A percentile compares a stretch with the other conserved stretches of the same genome.
Conservation (phyloP, 257 asterid genomes). For the Nicotiana obtusifolia region DNA sequence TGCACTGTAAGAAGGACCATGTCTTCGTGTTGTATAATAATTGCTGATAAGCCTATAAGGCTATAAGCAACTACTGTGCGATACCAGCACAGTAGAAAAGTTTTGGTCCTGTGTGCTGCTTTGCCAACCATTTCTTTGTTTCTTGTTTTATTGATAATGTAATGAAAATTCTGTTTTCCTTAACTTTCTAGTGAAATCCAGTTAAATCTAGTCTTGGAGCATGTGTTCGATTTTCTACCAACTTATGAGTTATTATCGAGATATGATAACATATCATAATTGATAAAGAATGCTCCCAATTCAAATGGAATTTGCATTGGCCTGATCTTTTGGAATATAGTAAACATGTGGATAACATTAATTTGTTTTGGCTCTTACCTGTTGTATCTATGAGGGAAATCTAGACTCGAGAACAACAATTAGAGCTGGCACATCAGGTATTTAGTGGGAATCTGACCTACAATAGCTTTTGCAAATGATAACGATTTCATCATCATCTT, state of each 20-base stretch:
- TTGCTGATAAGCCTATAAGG: background rate
- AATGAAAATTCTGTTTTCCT: background rate
- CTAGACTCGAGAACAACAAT: background rate
- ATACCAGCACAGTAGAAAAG: background rate
- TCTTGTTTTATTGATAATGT: background rate
- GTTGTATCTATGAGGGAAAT: background rate
- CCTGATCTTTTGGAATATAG: background rate
- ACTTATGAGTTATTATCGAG: background rate
- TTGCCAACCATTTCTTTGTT: background rate
- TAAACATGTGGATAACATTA: background rate
- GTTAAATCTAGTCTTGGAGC: constrained; percentile 1
- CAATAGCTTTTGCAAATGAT: background rate
- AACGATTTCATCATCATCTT: background rate
- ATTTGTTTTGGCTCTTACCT: background rate
- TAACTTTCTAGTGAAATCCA: background rate
- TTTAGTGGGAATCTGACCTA: background rate
- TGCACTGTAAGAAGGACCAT: background rate
- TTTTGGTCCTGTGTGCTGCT: background rate
- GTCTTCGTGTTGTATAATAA: background rate
- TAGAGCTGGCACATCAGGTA: background rate
- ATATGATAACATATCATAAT: background rate
- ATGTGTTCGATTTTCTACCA: background rate
- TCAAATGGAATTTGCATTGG: background rate
- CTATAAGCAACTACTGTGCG: background rate
- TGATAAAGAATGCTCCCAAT: background rate